Evolutionary conservation across 768 basidiomycete species (phyloP).

Genomic region (Auriscalpium orientale): DNA sequence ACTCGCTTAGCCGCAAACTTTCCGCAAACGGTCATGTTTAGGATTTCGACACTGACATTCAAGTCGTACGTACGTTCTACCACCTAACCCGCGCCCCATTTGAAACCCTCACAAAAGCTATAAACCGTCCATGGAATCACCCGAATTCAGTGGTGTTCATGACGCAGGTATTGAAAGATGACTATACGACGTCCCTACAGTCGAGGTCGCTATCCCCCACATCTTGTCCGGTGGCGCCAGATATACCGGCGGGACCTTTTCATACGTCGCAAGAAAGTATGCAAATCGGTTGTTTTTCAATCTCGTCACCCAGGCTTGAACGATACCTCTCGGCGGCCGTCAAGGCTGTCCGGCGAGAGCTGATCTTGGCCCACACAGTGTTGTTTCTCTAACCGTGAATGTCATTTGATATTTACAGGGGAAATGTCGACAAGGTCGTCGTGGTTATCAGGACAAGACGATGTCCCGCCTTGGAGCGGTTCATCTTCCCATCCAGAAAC

Average conservation of each 20-base stretch:
- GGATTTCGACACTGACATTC: conserved; percentile 22
- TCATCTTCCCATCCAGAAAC: conserved; percentile 80
- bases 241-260: conserved; percentile 89
- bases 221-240: conserved; percentile 86
- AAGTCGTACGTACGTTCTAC: conserved; percentile 21
- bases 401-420: conserved; percentile 36
- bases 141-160: conserved; percentile 56
- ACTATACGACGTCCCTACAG: conserved; percentile 30
- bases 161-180: background rate
- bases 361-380: conserved; percentile 41
- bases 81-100: background rate
- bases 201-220: conserved; percentile 90
- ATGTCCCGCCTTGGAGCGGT: conserved; percentile 83
- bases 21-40: background rate
- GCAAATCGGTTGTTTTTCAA: conserved; percentile 86
- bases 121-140: conserved; percentile 58
- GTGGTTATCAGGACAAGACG: conserved; percentile 78
- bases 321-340: conserved; percentile 84
- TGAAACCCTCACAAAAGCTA: conserved; percentile 20
- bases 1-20: too few relatives aligned
- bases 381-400: background rate
- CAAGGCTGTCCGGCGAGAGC: conserved; percentile 76
- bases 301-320: conserved; percentile 87
- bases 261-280: conserved; percentile 82
- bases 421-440: conserved; percentile 70